Percentiles rank a stretch among this genome's conserved stretches.
Conservation (phyloP, 257 asterid genomes). For the Solanum dulcamara region DNA sequence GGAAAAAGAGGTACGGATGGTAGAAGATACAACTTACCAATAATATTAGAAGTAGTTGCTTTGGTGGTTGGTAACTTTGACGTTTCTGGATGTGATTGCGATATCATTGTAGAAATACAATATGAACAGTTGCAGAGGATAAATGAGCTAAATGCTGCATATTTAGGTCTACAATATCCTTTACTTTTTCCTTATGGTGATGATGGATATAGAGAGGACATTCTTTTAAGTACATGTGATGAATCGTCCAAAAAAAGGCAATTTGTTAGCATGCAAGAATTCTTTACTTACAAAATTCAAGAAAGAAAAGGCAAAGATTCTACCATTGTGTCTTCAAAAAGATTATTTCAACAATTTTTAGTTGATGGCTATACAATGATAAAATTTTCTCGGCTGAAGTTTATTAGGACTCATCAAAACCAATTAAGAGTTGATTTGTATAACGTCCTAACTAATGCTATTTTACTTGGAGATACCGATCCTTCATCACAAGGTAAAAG, state of each 20-base stretch:
- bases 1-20: background rate
- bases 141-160: background rate
- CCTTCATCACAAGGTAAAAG: background rate
- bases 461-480: background rate
- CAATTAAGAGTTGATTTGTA: background rate
- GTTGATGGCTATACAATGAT: background rate
- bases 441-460: background rate
- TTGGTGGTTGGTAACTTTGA: background rate
- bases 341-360: background rate
- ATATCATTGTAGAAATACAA: background rate
- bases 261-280: background rate
- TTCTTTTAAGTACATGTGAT: background rate
- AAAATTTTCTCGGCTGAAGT: background rate
- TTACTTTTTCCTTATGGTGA: background rate
- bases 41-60: background rate
- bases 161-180: background rate
- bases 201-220: background rate
- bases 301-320: background rate
- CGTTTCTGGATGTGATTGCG: background rate
- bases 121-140: background rate
- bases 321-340: background rate
- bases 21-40: background rate
- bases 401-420: background rate
- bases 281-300: background rate
- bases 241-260: background rate